Evolutionary conservation across 2,329 filamentous ascomycete genomes (phyloP).

Genomic region (Triangularia verruculosa): DNA sequence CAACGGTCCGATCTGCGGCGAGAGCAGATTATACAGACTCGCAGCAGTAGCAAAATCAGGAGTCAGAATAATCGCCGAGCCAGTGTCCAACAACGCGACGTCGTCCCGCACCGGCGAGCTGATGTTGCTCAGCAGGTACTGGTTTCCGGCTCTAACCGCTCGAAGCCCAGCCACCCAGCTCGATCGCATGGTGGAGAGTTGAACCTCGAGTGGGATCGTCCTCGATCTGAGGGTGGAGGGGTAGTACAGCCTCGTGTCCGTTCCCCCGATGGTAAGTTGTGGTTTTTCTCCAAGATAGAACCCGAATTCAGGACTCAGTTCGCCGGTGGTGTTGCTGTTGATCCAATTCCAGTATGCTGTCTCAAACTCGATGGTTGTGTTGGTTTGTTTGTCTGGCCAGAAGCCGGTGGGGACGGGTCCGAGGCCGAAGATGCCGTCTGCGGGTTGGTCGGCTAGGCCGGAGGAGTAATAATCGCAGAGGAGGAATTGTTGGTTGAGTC

Average conservation of each 20-base stretch:
- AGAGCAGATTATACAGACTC: constrained; percentile 34
- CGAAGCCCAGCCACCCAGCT: constrained; percentile 31
- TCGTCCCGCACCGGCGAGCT: not conserved
- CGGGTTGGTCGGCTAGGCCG: constrained; percentile 28
- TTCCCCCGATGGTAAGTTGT: constrained; percentile 36
- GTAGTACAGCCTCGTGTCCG: constrained; percentile 31
- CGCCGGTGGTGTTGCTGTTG: constrained; percentile 26
- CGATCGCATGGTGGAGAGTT: constrained; percentile 16
- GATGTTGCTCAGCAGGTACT: constrained; percentile 2
- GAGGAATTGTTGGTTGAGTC: constrained; percentile 30
- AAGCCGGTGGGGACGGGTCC: constrained; percentile 15
- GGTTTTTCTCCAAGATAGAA: constrained; percentile 16
- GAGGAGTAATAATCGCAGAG: constrained; percentile 33
- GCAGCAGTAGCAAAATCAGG: constrained; percentile 31
- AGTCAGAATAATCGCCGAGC: constrained; percentile 33
- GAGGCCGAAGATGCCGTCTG: constrained; percentile 37
- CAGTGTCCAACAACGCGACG: constrained; percentile 33
- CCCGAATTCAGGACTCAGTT: constrained; percentile 32
- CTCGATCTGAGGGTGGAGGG: constrained; percentile 25
- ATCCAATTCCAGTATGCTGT: constrained; percentile 33
- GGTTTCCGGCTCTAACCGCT: constrained; percentile 26
- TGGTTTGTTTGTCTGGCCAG: not conserved
- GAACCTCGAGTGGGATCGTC: constrained; percentile 27
- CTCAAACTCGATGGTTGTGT: not conserved
- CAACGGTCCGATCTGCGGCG: constrained; percentile 31